A percentile compares a stretch with the other conserved stretches of the same genome.
Evolutionary conservation across 805 yeast species (phyloP).

Genomic region (Candida michaelii): DNA sequence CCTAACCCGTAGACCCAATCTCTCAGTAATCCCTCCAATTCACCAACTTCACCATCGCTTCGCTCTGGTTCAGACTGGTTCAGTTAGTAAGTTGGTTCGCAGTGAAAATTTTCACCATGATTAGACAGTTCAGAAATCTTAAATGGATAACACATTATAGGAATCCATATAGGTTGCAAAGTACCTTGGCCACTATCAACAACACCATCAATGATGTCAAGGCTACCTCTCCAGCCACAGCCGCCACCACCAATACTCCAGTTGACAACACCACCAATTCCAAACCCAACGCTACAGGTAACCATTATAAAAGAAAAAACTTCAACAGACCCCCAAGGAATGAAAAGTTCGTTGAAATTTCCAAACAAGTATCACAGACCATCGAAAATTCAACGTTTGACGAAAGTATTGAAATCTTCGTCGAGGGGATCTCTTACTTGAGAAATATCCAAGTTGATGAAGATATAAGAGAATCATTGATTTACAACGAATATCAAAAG

Average conservation of each 20-base stretch:
- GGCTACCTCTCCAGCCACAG: not conserved
- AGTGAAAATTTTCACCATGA: slow-evolving; percentile 4
- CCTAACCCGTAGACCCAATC: no score
- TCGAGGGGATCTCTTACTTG: slow-evolving; percentile 40
- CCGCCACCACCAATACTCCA: not conserved
- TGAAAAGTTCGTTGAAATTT: slow-evolving; percentile 25
- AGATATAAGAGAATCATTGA: slow-evolving; percentile 25
- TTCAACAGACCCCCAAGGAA: not conserved
- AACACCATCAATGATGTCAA: not conserved
- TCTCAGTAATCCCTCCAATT: no score
- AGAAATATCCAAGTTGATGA: slow-evolving; percentile 38
- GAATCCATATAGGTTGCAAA: not conserved
- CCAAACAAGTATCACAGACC: slow-evolving; percentile 29
- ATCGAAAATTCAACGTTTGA: slow-evolving; percentile 21
- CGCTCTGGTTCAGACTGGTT: no score
- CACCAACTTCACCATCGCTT: no score
- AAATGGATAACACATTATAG: not conserved
- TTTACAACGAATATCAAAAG: slow-evolving; percentile 29
- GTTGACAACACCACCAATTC: not conserved
- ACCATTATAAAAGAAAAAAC: not conserved
- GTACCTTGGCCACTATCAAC: not conserved
- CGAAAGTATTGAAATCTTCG: slow-evolving; percentile 38
- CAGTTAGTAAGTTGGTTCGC: no score
- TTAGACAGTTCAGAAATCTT: slow-evolving; percentile 1
- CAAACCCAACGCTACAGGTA: not conserved